These are phyloP conservation scores for Veloboletus limbatus DNA, from an alignment of 1,284 basidiomycete genomes.

Conservation along the genomic window DNA sequence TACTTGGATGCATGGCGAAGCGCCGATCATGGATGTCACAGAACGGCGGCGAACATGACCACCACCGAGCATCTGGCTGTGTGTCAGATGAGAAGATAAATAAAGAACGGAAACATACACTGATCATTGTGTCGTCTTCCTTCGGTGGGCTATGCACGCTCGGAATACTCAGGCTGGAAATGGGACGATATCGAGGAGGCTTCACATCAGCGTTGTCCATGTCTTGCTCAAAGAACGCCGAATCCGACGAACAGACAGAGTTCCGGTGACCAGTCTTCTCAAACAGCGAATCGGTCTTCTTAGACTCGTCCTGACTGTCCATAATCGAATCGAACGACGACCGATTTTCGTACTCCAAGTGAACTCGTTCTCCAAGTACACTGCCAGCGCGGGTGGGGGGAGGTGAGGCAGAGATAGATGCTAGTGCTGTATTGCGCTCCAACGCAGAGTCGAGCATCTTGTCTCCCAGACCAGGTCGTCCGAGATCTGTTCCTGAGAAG, in stretches of 20 bases:
- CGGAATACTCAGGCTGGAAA: conserved; percentile 58
- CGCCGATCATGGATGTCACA: conserved; percentile 61
- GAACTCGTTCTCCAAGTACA: conserved; percentile 1
- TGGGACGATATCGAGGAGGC: conserved; percentile 54
- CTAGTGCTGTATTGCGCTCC: conserved; percentile 57
- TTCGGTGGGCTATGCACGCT: conserved; percentile 51
- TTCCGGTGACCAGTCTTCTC: conserved; percentile 55
- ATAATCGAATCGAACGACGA: conserved; percentile 62
- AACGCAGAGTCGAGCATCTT: conserved; percentile 79
- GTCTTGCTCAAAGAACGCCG: conserved; percentile 58
- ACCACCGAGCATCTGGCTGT: conserved; percentile 67
- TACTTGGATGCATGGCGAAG: conserved; percentile 63
- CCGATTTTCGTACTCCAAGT: conserved; percentile 31
- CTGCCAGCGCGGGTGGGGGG: conserved; percentile 40
- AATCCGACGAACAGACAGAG: conserved; percentile 54
- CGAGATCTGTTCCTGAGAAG: conserved; percentile 54
- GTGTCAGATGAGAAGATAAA: conserved; percentile 9
- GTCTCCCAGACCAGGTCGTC: conserved; percentile 77
- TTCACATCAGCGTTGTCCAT: conserved; percentile 23
- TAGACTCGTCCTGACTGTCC: conserved; percentile 38
- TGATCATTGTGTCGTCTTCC: conserved; percentile 80
- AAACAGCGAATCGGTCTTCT: conserved; percentile 56
- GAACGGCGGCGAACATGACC: conserved; percentile 68
- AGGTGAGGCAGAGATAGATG: conserved; percentile 69
- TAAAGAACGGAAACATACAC: conserved; percentile 43